phyloP scores from a whole-genome alignment of 768 basidiomycete species.

The Lentinula raphanica region DNA sequence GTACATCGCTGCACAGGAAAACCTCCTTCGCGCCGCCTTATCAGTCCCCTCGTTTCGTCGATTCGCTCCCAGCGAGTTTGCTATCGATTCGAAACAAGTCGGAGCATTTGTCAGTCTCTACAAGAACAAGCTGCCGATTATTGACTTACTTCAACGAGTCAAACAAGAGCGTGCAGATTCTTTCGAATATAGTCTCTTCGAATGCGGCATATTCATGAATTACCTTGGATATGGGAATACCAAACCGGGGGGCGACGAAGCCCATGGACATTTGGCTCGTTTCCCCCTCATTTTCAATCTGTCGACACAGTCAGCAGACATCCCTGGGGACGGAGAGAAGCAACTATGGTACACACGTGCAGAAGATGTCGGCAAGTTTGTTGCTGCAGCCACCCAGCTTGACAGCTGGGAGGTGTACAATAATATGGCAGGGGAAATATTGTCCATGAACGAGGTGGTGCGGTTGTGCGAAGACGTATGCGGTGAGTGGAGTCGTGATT shows the following conservation, averaged over 20 bases:
- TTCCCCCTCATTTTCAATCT: slow-evolving; percentile 2
- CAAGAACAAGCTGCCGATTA: not conserved
- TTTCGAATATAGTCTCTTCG: slow-evolving; percentile 1
- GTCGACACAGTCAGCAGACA: slow-evolving; percentile 1
- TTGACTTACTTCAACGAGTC: not conserved
- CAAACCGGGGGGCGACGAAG: slow-evolving; percentile 2
- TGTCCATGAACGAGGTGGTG: slow-evolving; percentile 3
- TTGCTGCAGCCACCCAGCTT: slow-evolving; percentile 3
- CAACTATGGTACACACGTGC: not conserved
- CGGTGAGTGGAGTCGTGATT: not conserved
- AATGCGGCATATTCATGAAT: slow-evolving; percentile 4
- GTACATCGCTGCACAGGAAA: not conserved
- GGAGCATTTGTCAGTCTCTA: not conserved
- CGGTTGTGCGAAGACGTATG: not conserved
- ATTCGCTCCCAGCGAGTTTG: slow-evolving; percentile 6
- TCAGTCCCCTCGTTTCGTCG: slow-evolving; percentile 1
- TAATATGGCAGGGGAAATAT: not conserved
- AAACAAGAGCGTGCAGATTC: not conserved
- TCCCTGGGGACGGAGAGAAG: slow-evolving; percentile 5
- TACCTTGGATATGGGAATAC: slow-evolving; percentile 1
- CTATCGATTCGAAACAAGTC: not conserved
- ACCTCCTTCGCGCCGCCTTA: not conserved
- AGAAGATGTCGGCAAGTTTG: slow-evolving; percentile 5
- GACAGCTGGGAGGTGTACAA: slow-evolving; percentile 1
- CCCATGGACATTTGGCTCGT: not conserved